Conservation (phyloP, 75 land plant genomes). For the Pinus albicaulis region DNA sequence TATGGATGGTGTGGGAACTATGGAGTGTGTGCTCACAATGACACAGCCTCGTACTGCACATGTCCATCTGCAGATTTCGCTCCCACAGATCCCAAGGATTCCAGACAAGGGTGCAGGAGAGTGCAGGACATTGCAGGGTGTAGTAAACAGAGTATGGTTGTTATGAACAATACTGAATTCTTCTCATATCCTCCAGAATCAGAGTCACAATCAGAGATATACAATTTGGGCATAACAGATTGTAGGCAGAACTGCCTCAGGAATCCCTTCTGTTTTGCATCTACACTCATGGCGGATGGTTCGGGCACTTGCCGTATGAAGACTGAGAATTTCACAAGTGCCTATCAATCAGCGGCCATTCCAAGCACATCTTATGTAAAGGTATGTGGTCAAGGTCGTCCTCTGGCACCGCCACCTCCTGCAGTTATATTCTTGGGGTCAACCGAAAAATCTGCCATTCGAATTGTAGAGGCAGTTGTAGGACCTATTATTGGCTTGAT, state of each 20-base stretch:
- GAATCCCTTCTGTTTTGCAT: constrained; percentile 40
- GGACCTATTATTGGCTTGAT: constrained; percentile 2
- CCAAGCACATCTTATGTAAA: constrained; percentile 14
- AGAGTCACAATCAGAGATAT: constrained; percentile 10
- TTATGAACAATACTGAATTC: constrained; percentile 35
- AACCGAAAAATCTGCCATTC: constrained; percentile 2
- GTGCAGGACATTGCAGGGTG: constrained; percentile 31
- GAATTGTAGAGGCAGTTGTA: constrained; percentile 25
- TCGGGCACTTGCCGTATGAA: neutral
- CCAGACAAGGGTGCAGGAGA: constrained; percentile 43
- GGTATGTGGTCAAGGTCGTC: constrained; percentile 8
- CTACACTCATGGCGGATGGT: constrained; percentile 42
- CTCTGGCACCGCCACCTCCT: neutral
- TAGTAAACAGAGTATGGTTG: constrained; percentile 32
- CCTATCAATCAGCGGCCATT: neutral
- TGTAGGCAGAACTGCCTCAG: constrained; percentile 38
- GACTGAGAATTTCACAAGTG: constrained; percentile 6
- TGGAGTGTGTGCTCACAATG: constrained; percentile 66
- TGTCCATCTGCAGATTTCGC: constrained; percentile 52
- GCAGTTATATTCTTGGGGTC: neutral
- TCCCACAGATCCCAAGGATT: constrained; percentile 21
- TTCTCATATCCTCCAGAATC: constrained; percentile 40
- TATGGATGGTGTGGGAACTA: constrained; percentile 69
- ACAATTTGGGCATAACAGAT: constrained; percentile 17
- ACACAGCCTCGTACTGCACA: constrained; percentile 38